Percentiles rank a stretch among this genome's conserved stretches.
phyloP scores from a whole-genome alignment of 305 asterid species.

The Ajuga reptans region DNA sequence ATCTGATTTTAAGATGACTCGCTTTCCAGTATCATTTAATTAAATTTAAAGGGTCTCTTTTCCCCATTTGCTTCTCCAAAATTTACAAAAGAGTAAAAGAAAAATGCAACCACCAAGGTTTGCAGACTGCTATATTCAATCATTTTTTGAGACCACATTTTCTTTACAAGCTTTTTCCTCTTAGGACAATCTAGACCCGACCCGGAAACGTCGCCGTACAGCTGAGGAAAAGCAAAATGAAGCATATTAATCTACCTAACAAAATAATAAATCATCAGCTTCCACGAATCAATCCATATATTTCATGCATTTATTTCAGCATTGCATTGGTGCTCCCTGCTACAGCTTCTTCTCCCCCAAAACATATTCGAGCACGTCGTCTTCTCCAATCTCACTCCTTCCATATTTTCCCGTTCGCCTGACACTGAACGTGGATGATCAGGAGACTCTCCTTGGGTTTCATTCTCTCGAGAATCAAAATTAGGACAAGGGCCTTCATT shows the following conservation, averaged over 20 bases:
- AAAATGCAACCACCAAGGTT: no score
- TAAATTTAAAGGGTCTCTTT: no score
- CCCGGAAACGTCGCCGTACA: neutral
- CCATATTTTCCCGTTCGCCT: slow-evolving; percentile 38
- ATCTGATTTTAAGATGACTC: no score
- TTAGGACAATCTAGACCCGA: neutral
- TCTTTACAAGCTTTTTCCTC: slow-evolving; percentile 27
- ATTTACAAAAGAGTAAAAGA: neutral
- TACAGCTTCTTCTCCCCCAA: slow-evolving; percentile 84
- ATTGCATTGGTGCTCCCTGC: slow-evolving; percentile 75
- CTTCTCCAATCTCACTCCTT: slow-evolving; percentile 50
- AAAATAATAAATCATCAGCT: neutral
- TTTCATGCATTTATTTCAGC: slow-evolving; percentile 62
- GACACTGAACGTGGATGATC: slow-evolving; percentile 34
- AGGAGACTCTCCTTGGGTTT: slow-evolving; percentile 43
- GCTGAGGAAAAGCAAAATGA: neutral
- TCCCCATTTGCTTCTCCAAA: no score
- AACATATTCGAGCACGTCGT: slow-evolving; percentile 67
- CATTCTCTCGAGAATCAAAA: slow-evolving; percentile 43
- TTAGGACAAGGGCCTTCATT: slow-evolving; percentile 55
- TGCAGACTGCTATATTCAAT: neutral
- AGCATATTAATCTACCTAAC: slow-evolving; percentile 7
- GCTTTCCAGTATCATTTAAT: no score
- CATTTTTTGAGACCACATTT: slow-evolving; percentile 5
- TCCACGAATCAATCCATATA: neutral